Evolutionary conservation across 768 basidiomycete genomes (phyloP), one percentile per base, ranked within the genome.

Genomic region (Boletus rufocinnamomeus): DNA sequence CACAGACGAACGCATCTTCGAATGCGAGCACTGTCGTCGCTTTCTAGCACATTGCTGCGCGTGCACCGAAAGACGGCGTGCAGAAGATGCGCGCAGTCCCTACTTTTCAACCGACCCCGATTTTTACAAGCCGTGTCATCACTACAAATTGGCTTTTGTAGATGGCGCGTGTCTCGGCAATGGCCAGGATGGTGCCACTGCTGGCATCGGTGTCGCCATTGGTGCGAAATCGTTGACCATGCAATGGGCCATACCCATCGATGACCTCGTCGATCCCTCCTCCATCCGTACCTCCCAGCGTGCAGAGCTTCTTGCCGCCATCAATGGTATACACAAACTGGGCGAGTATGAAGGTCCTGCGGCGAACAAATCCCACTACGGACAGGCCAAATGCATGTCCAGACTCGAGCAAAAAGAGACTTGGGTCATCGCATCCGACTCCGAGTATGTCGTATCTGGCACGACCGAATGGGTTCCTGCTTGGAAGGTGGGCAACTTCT

Each of bases 131-230:
- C 30, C 30, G 8, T 30, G 30, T 30, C 30, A 30, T 30, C 30
- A 30, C 30, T 60, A 61, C 45, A 45, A 40, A 16, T 17, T 40
- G 21, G 23, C 52, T 3, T 55, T 50, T 6, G 41, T 50, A 3
- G 54, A 44, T 21, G 58, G 34, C 17, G 47, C 47, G 2, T 58
- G 40, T 40, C 56, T 50, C 19, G 35, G 56, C 13, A 46, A 50
- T 28, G 49, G 34, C 34, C 16, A 43, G n/a, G 25, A 40, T 72
- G 57, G 40, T 13, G 75, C 72, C 3, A 63, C 52, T 17, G 58
- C 67, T 37, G 70, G 72, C 13, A 60, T 74, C 6, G 69, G 67
- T 6, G 53, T 70, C 14, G 60, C 66, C 30, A 61, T 70, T 23
- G 72, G 68, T 2, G 16, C 37, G 2, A 25, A 35, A 9, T 6